phyloP scores from a whole-genome alignment of 495 filamentous ascomycete genomes.

The Aspergillus heteromorphus region DNA sequence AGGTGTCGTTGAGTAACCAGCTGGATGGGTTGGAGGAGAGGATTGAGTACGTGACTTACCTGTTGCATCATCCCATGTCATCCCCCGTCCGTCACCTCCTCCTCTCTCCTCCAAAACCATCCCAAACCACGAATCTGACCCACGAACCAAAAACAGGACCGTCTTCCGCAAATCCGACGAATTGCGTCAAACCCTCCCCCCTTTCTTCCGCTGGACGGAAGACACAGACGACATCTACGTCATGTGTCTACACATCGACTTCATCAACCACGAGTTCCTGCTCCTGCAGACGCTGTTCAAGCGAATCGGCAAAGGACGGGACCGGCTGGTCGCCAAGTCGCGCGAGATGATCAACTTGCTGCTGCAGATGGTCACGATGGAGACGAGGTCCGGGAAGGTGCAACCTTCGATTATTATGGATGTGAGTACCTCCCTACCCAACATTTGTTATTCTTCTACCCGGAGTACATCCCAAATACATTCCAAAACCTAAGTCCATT shows the following conservation, averaged over 20 bases:
- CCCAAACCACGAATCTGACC: not conserved
- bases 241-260: constrained; percentile 31
- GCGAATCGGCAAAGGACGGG: not conserved
- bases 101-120: no score
- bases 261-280: constrained; percentile 49
- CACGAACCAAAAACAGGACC: constrained; percentile 4
- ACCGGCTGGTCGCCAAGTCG: not conserved
- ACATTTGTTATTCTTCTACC: no score
- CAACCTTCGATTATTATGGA: not conserved
- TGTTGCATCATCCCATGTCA: no score
- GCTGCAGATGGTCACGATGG: constrained; percentile 57
- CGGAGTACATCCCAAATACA: no score
- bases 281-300: constrained; percentile 43
- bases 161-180: constrained; percentile 10
- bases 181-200: constrained; percentile 9
- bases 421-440: not conserved
- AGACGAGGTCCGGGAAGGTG: not conserved
- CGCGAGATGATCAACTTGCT: constrained; percentile 62
- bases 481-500: no score
- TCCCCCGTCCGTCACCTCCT: no score
- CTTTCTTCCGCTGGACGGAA: constrained; percentile 17
- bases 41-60: constrained; percentile 17
- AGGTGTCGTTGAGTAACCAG: constrained; percentile 42
- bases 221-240: not conserved
- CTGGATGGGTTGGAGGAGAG: constrained; percentile 16